Evolutionary conservation across 805 yeast species (phyloP).

Genomic region (Cyberlindnera suaveolens): DNA sequence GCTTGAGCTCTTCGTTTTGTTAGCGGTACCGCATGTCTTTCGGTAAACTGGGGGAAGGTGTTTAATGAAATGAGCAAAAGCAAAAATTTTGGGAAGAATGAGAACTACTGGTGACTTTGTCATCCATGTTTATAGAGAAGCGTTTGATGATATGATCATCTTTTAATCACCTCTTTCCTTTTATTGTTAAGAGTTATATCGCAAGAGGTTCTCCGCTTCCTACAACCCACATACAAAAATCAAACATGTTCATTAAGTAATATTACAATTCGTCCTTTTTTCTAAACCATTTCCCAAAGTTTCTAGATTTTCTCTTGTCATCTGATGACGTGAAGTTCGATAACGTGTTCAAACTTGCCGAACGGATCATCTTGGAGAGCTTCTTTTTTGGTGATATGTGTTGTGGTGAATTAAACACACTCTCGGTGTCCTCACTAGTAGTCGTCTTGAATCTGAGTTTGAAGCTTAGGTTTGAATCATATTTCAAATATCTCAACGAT

Average conservation of each 20-base stretch:
- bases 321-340: slow-evolving; percentile 10
- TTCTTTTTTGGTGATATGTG: slow-evolving; percentile 17
- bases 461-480: slow-evolving; percentile 10
- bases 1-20: neutral
- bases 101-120: no score
- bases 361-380: slow-evolving; percentile 20
- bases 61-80: no score
- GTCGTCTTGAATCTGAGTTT: slow-evolving; percentile 8
- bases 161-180: no score
- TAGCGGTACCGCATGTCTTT: no score
- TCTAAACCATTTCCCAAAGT: slow-evolving; percentile 11
- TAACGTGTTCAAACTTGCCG: slow-evolving; percentile 24
- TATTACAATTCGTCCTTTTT: slow-evolving; percentile 2
- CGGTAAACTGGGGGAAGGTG: no score
- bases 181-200: no score
- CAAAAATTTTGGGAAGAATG: no score
- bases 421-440: neutral
- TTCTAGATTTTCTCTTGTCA: slow-evolving; percentile 1
- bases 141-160: no score
- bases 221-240: neutral
- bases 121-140: no score
- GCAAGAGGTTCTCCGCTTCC: no score
- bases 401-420: neutral
- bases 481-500: slow-evolving; percentile 11
- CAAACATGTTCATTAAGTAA: neutral